phyloP scores from a whole-genome alignment of 2,329 filamentous ascomycete genomes.

The Arachnomyces sp. region DNA sequence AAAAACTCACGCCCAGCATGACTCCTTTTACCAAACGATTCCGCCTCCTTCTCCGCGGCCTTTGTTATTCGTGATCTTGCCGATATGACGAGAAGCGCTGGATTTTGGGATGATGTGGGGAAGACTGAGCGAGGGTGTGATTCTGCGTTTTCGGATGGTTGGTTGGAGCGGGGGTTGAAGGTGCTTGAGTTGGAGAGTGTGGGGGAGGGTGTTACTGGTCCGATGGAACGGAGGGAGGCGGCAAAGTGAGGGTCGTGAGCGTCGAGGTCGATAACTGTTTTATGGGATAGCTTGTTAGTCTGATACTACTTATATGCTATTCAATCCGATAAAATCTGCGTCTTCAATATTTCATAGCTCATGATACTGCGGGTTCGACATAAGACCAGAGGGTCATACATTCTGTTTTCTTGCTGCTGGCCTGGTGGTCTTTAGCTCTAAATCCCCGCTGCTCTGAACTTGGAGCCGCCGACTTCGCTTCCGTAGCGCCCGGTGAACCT shows the following conservation, averaged over 20 bases:
- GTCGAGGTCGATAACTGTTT: conserved; percentile 50
- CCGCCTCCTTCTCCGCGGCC: conserved; percentile 47
- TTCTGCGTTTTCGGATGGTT: conserved; percentile 18
- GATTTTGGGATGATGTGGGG: conserved; percentile 36
- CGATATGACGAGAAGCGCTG: conserved; percentile 46
- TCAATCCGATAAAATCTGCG: too few relatives aligned
- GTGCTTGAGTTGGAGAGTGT: conserved; percentile 49
- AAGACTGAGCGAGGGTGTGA: conserved; percentile 29
- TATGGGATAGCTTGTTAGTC: conserved; percentile 1
- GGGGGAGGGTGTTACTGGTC: conserved; percentile 50
- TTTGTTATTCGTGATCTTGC: conserved; percentile 44
- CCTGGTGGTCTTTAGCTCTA: conserved; percentile 10
- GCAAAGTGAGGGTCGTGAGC: conserved; percentile 60
- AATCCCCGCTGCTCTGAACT: neutral
- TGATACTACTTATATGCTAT: neutral
- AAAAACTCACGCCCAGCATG: conserved; percentile 38
- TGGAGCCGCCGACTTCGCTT: conserved; percentile 1
- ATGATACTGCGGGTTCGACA: neutral
- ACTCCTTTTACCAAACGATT: conserved; percentile 36
- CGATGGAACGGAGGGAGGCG: conserved; percentile 64
- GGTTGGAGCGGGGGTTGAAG: conserved; percentile 29
- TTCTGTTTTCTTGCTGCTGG: conserved; percentile 24
- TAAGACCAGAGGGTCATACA: conserved; percentile 20
- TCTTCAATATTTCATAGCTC: too few relatives aligned
- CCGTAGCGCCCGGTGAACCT: conserved; percentile 4